phyloP scores from a whole-genome alignment of 371 early-diverging fungal species.

The Capniomyces stellatus region DNA sequence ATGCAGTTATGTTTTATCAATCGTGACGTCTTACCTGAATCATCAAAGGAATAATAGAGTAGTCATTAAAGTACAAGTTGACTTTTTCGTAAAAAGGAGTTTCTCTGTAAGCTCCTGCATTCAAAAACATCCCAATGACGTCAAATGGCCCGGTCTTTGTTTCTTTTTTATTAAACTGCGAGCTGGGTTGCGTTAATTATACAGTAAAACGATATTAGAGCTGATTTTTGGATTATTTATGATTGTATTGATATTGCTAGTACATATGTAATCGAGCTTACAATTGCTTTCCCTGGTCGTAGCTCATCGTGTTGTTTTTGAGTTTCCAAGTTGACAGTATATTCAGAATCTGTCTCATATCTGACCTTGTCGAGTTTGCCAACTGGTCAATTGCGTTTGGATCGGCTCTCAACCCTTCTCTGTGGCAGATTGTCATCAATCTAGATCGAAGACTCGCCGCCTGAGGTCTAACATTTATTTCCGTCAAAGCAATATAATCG shows the following conservation, averaged over 20 bases:
- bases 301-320: conserved; percentile 40
- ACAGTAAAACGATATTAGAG: neutral
- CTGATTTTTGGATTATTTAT: neutral
- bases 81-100: conserved; percentile 53
- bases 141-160: conserved; percentile 71
- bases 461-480: conserved; percentile 32
- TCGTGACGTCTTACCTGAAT: conserved; percentile 43
- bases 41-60: conserved; percentile 77
- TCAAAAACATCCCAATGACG: conserved; percentile 50
- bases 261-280: conserved; percentile 7
- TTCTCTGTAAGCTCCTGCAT: conserved; percentile 27
- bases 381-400: conserved; percentile 77
- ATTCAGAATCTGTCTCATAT: conserved; percentile 98
- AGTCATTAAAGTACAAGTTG: conserved; percentile 92
- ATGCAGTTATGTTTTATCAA: too few species aligned
- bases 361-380: conserved; percentile 66
- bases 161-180: conserved; percentile 47
- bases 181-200: neutral
- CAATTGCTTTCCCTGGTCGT: conserved; percentile 59
- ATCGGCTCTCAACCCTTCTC: conserved; percentile 61
- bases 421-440: conserved; percentile 57
- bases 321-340: conserved; percentile 77
- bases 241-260: neutral
- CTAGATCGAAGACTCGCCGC: conserved; percentile 49
- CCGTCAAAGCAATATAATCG: neutral